These are phyloP conservation scores for Pezicula rhizophila DNA, from an alignment of 2,329 filamentous ascomycete species.

Conservation along the genomic window DNA sequence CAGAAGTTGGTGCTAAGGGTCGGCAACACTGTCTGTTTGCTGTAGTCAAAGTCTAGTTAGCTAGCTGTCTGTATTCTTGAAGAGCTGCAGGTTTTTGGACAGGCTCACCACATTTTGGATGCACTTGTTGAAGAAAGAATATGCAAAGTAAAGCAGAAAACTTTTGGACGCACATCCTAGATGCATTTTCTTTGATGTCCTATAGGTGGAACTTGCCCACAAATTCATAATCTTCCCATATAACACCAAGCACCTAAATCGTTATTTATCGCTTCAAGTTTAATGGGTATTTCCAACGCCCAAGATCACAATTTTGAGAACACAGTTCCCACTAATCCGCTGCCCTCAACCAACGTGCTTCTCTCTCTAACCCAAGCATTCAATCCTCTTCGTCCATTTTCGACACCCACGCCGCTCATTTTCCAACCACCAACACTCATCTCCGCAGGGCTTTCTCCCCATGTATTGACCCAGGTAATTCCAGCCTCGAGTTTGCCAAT, in stretches of 20 bases:
- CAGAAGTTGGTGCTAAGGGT: too few species aligned
- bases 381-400: constrained; percentile 76
- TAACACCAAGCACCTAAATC: not conserved
- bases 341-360: constrained; percentile 79
- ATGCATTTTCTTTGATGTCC: too few species aligned
- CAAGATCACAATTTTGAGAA: constrained; percentile 53
- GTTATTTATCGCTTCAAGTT: constrained; percentile 20
- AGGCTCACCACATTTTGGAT: too few species aligned
- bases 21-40: too few species aligned
- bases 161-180: too few species aligned
- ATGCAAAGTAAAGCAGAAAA: too few species aligned
- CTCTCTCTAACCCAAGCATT: constrained; percentile 82
- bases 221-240: not conserved
- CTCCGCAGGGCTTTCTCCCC: constrained; percentile 87
- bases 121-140: too few species aligned
- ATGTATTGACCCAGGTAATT: constrained; percentile 89
- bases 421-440: constrained; percentile 95
- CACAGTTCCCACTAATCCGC: constrained; percentile 60
- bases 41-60: too few species aligned
- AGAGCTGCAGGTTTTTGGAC: too few species aligned
- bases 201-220: not conserved
- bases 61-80: too few species aligned
- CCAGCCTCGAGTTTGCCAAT: constrained; percentile 69
- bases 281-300: not conserved
- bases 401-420: constrained; percentile 78